Evolutionary conservation across 257 asterid species (phyloP), one percentile per base, ranked within the genome.

Genomic region (Ocimum tenuiflorum): DNA sequence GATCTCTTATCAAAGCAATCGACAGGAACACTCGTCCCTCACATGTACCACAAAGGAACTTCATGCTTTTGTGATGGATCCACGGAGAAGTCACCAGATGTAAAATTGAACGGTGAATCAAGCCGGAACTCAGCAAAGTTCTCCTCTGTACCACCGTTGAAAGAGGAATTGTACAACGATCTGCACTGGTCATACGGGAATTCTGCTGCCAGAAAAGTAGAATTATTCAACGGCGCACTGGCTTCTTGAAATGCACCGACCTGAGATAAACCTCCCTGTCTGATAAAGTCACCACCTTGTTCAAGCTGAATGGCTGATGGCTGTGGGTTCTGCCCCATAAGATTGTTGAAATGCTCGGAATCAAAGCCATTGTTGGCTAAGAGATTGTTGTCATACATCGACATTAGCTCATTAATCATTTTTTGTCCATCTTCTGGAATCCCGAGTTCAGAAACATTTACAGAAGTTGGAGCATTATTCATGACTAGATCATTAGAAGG

Each of bases 381-480:
- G 42, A 68, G 62, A 57, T 75, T 75, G 58, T 64, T 67, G 14
- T 78, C 81, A 3, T 83, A 83, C 48, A 72, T 65, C 1, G 85
- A 72, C 78, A 83, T 69, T 7, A 80, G 86, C 15, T 79, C 85
- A n/a, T 51, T 41, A 10, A 83, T 83, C 81, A 78, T 73, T 73
- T 68, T 78, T 45, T 74, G 81, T 39, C 75, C 86, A 7, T 83
- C 86, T 73, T 81, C 80, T 0, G 89, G 85, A 64, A 83, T 65
- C 65, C 75, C 82, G 6, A 83, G 74, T 6, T 55, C 82, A 13
- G 82, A 50, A 45, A 77, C 64, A 31, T 76, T 71, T 60, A 57
- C 73, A 39, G 66, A 9, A 17, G 69, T 6, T 0, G 72, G 75
- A 48, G 60, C 58, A 15, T 33, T 18, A 38, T 55, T 68, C 68